Percentiles rank a stretch among this genome's conserved stretches.
These are phyloP conservation scores for Chytridium lagenaria DNA, from an alignment of 371 early-diverging fungal genomes.

Conservation along the genomic window DNA sequence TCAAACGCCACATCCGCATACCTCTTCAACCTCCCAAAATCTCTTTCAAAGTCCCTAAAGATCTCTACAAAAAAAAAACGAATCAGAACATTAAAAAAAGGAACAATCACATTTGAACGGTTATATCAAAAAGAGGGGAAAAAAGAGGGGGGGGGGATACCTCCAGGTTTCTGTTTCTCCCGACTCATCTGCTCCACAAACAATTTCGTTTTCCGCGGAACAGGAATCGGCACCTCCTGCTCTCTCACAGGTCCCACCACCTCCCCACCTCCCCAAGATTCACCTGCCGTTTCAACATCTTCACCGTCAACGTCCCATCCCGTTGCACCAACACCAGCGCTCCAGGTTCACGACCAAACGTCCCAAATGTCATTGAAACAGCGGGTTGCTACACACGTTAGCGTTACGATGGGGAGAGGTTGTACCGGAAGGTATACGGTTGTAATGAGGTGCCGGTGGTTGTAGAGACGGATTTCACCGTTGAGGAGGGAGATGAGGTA, in stretches of 20 bases:
- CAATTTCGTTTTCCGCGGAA: constrained; percentile 21
- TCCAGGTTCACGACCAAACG: constrained; percentile 26
- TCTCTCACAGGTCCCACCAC: neutral
- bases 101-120: too few species aligned
- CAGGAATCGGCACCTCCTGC: neutral
- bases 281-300: constrained; percentile 26
- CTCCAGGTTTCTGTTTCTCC: constrained; percentile 22
- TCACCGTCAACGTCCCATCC: constrained; percentile 18
- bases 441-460: constrained; percentile 18
- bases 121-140: too few species aligned
- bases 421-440: constrained; percentile 15
- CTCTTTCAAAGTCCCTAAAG: constrained; percentile 12
- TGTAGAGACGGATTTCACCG: constrained; percentile 29
- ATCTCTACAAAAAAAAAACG: constrained; percentile 19
- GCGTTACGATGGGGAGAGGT: too few species aligned
- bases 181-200: constrained; percentile 25
- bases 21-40: constrained; percentile 7
- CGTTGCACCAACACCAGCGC: constrained; percentile 25
- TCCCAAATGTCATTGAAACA: constrained; percentile 23
- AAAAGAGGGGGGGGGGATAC: too few species aligned
- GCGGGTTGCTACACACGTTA: constrained; percentile 26
- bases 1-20: neutral
- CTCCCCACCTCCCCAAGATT: constrained; percentile 4
- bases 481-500: constrained; percentile 23
- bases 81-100: too few species aligned